Evolutionary conservation across 768 basidiomycete genomes (phyloP), one percentile per base, ranked within the genome.

Genomic region (Auricularia sp.): DNA sequence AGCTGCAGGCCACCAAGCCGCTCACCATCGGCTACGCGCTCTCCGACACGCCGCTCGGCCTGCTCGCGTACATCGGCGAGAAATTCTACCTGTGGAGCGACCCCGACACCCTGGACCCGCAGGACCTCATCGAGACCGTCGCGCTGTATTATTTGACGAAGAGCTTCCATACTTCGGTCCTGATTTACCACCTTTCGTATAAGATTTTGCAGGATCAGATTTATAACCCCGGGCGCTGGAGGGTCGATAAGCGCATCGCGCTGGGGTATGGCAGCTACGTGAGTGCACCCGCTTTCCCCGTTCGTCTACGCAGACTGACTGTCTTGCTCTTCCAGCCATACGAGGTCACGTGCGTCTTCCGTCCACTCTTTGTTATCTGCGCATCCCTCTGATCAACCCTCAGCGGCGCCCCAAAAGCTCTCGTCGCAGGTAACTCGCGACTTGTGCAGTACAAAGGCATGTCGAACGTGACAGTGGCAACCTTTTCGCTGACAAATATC

Each of bases 21-120:
- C 62, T 66, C 59, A 69, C 67, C n/a, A 69, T 69, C n/a, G 68
- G 68, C 16, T 62, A 66, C 29, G 65, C 68, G n/a, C 47, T 69
- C 21, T 33, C 63, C 53, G 64, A 60, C 34, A 67, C 67, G 12
- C 68, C 68, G 4, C 21, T 69, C 4, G 62, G 66, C 18, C 44
- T 68, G 10, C 67, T 69, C 16, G 63, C 67, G 10, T 69, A 69
- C 54, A 69, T 69, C 42, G 68, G 68, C 5, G 67, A 68, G 53
- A 69, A 69, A 36, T 62, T 69, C 39, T 63, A 66, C 39, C 60
- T 63, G 29, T 69, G 68, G 68, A 68, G 68, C 39, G 68, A 69
- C 61, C 67, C 67, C 2, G 56, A 23, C 39, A 43, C 35, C 29
- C 36, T 68, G 35, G 64, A 68, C n/a, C 59, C 54, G n/a, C 51